Percentiles rank a stretch among this genome's conserved stretches.
Evolutionary conservation across 179 eudicot genomes (phyloP).

Genomic region (Gypsophila paniculata): DNA sequence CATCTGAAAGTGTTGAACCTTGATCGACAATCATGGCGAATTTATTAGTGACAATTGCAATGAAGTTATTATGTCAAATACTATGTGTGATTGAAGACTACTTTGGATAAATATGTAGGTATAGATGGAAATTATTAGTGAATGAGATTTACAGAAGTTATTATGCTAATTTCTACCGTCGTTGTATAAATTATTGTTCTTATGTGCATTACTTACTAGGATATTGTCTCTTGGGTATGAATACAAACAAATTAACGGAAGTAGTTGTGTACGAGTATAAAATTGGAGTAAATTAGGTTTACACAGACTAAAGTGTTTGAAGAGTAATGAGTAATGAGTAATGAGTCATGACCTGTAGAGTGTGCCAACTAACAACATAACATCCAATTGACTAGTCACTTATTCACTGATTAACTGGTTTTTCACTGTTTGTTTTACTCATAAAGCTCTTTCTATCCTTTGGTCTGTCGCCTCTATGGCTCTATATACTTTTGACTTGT

Average conservation of each 20-base stretch:
- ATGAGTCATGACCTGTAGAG: not conserved
- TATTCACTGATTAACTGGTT: not conserved
- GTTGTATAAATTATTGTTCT: not conserved
- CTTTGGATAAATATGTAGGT: no score
- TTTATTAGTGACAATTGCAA: not conserved
- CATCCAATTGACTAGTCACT: not conserved
- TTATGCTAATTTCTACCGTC: not conserved
- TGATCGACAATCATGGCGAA: no score
- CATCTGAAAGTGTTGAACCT: no score
- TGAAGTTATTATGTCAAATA: not conserved
- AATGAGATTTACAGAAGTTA: no score
- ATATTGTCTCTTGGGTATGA: not conserved
- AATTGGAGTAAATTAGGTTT: not conserved
- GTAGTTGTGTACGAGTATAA: no score
- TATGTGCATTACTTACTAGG: not conserved
- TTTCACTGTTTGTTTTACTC: conserved; percentile 5
- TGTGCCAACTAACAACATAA: not conserved
- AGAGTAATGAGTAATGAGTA: conserved; percentile 3
- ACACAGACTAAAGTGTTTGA: not conserved
- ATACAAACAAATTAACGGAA: not conserved
- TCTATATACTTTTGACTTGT: conserved; percentile 6
- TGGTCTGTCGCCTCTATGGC: conserved; percentile 17
- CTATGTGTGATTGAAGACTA: no score
- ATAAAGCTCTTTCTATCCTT: not conserved
- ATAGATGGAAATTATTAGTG: no score